Base-by-base conservation (phyloP, 768 basidiomycete species). In the Hemileccinum impolitum region DNA sequence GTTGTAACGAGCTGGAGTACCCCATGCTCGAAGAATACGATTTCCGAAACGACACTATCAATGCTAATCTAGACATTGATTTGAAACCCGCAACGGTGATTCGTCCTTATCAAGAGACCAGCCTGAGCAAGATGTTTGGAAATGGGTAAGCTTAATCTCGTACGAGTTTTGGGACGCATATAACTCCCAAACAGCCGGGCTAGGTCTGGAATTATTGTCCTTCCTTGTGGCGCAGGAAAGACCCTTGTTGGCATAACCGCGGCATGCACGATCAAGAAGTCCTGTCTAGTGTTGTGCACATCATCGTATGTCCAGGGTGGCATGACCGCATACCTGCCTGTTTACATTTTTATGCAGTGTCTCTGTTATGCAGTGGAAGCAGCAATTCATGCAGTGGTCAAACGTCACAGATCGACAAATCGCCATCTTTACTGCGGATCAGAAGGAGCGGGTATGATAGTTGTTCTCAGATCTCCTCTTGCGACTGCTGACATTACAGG, bases 1-100 rank as follows among this genome's bases (percentile, higher is more conserved):
- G 93, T 32, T 98, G 96, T 64, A 94, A 94, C 61, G 95, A 96
- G 58, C 78, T 98, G 34, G 94, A 98, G 64, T 92, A 94, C 56
- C 96, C 96, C 8, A 96, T 97, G 85, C 76, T 99, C 38, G 96
- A 99, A 67, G 96, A 99, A 71, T 99, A 99, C 64, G 96, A 99
- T 68, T 99, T 98, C 76, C 79, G 94, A 37, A 95, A 98, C 63
- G 96, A 99, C 66, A 93, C 90, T 0, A 73, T 94, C 57, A 99
- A 99, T 64, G 81, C 96, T 25, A 95, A 97, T 68, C 78, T 99
- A 39, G 96, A 99, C 64, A 99, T 99, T 49, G 96, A 99, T 68
- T 80, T 99, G 46, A 99, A 99, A 67, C 96, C 96, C 3, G 89
- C 93, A 31, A 98, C 96, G 3, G 88, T 95, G 53, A 96, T 99